Evolutionary conservation across 495 filamentous ascomycete species (phyloP).

Genomic region (Aspergillus asperescens): DNA sequence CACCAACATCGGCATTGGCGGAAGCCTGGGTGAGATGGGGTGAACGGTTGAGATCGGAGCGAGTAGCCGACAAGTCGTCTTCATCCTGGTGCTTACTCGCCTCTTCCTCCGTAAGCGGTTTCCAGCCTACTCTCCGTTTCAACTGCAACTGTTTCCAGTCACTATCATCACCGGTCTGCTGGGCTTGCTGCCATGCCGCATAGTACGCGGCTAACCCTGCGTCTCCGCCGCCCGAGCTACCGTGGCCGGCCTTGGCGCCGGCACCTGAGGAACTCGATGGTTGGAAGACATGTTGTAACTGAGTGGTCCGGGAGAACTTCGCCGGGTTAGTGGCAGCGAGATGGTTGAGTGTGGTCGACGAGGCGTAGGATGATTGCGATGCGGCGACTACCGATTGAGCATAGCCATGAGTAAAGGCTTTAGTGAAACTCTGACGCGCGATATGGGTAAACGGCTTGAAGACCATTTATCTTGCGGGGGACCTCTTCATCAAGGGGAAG

Average conservation of each 20-base stretch:
- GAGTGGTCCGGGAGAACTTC: slow-evolving; percentile 58
- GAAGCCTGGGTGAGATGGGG: slow-evolving; percentile 56
- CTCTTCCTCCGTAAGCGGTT: slow-evolving; percentile 54
- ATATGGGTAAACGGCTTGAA: slow-evolving; percentile 80
- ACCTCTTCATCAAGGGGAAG: slow-evolving; percentile 50
- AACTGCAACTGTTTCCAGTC: slow-evolving; percentile 92
- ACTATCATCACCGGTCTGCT: slow-evolving; percentile 63
- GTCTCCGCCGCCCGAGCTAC: slow-evolving; percentile 41
- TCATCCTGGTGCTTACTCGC: slow-evolving; percentile 41
- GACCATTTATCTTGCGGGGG: slow-evolving; percentile 67
- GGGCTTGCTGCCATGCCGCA: slow-evolving; percentile 75
- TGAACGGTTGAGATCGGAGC: slow-evolving; percentile 17
- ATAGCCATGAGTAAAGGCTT: slow-evolving; percentile 95
- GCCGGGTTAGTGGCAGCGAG: slow-evolving; percentile 44
- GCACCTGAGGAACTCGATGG: slow-evolving; percentile 42
- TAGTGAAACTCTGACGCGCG: slow-evolving; percentile 93
- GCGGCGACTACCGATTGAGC: slow-evolving; percentile 95
- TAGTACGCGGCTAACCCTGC: slow-evolving; percentile 77
- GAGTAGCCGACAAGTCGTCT: slow-evolving; percentile 18
- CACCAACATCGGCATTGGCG: slow-evolving; percentile 49
- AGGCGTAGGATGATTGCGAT: slow-evolving; percentile 83
- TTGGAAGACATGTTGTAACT: slow-evolving; percentile 75
- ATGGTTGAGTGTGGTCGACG: slow-evolving; percentile 55
- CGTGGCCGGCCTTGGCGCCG: slow-evolving; percentile 43
- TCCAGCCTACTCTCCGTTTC: slow-evolving; percentile 80